Evolutionary conservation across 169 alveolate genomes (phyloP), one percentile per base, ranked within the genome.

Genomic region (Miamiensis avidus): DNA sequence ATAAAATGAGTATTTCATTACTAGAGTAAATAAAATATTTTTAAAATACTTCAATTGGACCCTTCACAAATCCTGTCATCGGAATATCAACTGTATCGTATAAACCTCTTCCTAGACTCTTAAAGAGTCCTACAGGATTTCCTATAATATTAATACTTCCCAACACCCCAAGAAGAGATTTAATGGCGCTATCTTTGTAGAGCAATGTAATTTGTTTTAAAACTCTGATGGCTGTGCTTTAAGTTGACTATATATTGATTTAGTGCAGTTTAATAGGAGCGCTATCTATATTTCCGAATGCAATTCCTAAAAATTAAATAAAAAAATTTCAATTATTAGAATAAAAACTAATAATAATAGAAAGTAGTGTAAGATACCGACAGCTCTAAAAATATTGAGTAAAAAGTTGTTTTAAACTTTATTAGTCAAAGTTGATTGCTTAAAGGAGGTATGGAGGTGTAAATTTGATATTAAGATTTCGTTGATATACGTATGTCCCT

Each of bases 61-160:
- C 97, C 76, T 91, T 87, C 64, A 91, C 86, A 32, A 96, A 78
- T 29, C 98, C 98, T 77, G 92, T 93, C n/a, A 88, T 88, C 16
- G 98, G 97, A 34, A 95, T 90, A 76, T 89, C 89, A 75, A 94
- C 78, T 75, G 95, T 91, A 83, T 96, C 98, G 64, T 93, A 85
- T 30, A 96, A 89, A 29, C 98, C 98, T 49, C 95, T 93, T 31
- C 97, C 95, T 0, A 96, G 65, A 34, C 91, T 89, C 74, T 93
- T 95, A 29, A 94, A 84, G 32, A 95, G 90, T 49, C 94, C 93
- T 28, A 93, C 82, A 25, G 98, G 98, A 83, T 93, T 95, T 76
- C 98, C 98, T 27, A 96, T 82, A 0, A 96, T 88, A 76, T 91
- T 93, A 31, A 93, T 88, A 76, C 96, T 94, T 27, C 97, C 98